Evolutionary conservation across 2,329 filamentous ascomycete species (phyloP).

Genomic region (Fusarium staphyleae): DNA sequence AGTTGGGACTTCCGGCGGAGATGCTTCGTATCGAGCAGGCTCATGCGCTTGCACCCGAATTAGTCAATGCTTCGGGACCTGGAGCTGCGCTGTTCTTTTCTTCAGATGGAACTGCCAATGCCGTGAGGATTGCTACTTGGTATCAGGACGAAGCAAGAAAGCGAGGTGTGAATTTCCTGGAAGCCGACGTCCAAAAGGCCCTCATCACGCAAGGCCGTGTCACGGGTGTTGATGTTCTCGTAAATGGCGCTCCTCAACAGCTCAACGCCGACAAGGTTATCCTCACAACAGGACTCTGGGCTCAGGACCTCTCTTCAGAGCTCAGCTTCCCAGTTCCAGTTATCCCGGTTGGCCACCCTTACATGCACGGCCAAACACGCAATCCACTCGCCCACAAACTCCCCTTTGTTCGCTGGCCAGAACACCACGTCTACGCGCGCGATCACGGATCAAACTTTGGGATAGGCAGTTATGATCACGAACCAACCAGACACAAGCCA

Average conservation of each 20-base stretch:
- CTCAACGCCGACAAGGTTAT: conserved; percentile 31
- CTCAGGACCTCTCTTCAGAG: conserved; percentile 21
- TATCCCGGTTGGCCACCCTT: conserved; percentile 35
- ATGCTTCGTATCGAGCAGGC: conserved; percentile 23
- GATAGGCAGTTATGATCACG: conserved; percentile 35
- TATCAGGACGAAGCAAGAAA: conserved; percentile 27
- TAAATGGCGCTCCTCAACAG: background rate
- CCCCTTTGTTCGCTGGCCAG: conserved; percentile 34
- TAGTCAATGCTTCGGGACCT: conserved; percentile 13
- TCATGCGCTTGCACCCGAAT: conserved; percentile 17
- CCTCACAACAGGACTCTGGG: conserved; percentile 37
- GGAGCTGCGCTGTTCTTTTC: conserved; percentile 28
- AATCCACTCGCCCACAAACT: background rate
- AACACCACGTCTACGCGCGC: conserved; percentile 34
- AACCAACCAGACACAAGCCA: conserved; percentile 18
- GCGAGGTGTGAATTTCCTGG: conserved; percentile 11
- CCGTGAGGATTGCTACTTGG: conserved; percentile 18
- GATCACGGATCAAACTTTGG: conserved; percentile 34
- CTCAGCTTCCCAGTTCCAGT: conserved; percentile 32
- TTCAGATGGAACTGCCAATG: conserved; percentile 34
- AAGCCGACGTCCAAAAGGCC: conserved; percentile 20
- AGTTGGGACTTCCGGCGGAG: conserved; percentile 14
- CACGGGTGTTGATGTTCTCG: conserved; percentile 10
- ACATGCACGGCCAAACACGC: conserved; percentile 19
- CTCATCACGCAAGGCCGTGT: conserved; percentile 3